phyloP scores from a whole-genome alignment of 2,329 filamentous ascomycete genomes.

The Penicillium sp. region DNA sequence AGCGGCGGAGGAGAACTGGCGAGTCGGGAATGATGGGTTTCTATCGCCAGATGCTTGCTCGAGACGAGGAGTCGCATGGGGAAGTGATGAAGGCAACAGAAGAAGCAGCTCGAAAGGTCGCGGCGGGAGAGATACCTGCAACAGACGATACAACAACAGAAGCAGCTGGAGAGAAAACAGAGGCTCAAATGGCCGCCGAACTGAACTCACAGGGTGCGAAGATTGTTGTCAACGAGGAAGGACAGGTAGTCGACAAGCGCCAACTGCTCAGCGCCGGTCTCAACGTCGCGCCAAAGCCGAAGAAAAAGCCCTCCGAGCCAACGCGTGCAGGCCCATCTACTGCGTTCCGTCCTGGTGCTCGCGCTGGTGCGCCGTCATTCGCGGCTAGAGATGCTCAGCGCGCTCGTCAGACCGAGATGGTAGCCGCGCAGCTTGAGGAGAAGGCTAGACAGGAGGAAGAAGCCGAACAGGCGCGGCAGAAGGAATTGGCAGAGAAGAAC shows the following conservation, averaged over 20 bases:
- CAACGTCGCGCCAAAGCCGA: constrained; percentile 55
- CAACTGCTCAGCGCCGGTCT: constrained; percentile 59
- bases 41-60: constrained; percentile 57
- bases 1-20: constrained; percentile 42
- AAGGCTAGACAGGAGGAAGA: constrained; percentile 53
- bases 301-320: constrained; percentile 23
- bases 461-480: constrained; percentile 53
- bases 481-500: constrained; percentile 51
- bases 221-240: constrained; percentile 60
- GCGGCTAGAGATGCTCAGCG: constrained; percentile 43
- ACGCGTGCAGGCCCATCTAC: constrained; percentile 12
- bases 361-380: constrained; percentile 21
- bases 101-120: constrained; percentile 34
- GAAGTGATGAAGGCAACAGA: constrained; percentile 55
- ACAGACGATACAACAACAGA: constrained; percentile 22
- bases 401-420: constrained; percentile 57
- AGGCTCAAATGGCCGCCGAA: constrained; percentile 54
- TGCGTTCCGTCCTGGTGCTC: constrained; percentile 17
- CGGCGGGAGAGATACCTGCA: constrained; percentile 26
- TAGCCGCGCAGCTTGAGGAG: constrained; percentile 57
- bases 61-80: constrained; percentile 55
- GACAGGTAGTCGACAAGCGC: constrained; percentile 61
- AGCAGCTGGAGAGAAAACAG: constrained; percentile 41
- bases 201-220: constrained; percentile 49
- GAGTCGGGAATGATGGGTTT: constrained; percentile 57